A percentile compares a stretch with the other conserved stretches of the same genome.
phyloP scores from a whole-genome alignment of 2,329 filamentous ascomycete species.

The Calycina herbarum region DNA sequence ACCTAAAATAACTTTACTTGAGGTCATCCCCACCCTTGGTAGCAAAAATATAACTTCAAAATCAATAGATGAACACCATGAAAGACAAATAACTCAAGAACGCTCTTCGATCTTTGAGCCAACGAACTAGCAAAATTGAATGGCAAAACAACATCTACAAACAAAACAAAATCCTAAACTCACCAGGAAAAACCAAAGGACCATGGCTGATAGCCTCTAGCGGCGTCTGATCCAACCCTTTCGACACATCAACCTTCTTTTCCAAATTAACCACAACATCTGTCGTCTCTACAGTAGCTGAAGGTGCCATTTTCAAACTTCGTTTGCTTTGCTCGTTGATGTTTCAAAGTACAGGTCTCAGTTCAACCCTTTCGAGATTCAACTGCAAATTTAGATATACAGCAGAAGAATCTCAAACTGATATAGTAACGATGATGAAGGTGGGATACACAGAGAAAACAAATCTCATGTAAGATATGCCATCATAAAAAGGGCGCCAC shows the following conservation, averaged over 20 bases:
- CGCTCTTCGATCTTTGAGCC: neutral
- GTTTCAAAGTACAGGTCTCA: too few species aligned
- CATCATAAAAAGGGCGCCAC: too few species aligned
- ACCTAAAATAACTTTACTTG: too few species aligned
- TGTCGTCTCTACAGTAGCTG: conserved; percentile 17
- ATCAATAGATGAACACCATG: neutral
- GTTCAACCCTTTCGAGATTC: too few species aligned
- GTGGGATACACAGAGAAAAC: too few species aligned
- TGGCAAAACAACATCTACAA: neutral
- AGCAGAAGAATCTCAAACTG: too few species aligned
- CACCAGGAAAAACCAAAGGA: conserved; percentile 31
- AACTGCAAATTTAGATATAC: too few species aligned
- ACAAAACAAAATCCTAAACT: conserved; percentile 8
- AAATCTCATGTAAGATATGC: too few species aligned
- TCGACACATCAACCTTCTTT: conserved; percentile 30
- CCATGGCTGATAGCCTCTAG: conserved; percentile 39
- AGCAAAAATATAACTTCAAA: neutral
- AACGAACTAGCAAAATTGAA: neutral
- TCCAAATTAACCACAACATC: conserved; percentile 9
- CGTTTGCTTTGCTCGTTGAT: too few species aligned
- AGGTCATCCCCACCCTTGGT: too few species aligned
- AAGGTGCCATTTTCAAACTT: conserved; percentile 20
- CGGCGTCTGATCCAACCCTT: conserved; percentile 35
- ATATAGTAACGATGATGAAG: too few species aligned
- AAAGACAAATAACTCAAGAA: neutral